A percentile compares a stretch with the other conserved stretches of the same genome.
Conservation (phyloP, 768 basidiomycete genomes). For the Asterophora lycoperdoides region DNA sequence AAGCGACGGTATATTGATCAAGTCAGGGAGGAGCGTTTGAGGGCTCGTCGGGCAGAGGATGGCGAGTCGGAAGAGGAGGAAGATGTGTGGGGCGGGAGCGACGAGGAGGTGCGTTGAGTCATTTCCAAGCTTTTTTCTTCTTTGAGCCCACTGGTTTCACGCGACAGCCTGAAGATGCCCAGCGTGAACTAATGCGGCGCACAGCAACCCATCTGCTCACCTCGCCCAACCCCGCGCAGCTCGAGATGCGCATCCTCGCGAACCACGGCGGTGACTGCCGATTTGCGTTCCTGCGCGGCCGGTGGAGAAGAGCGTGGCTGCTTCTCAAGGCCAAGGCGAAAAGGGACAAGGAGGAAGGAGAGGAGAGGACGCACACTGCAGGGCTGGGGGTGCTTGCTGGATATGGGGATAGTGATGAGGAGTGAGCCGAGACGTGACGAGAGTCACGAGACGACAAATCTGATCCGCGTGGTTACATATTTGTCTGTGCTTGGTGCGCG, state of each 20-base stretch:
- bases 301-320: slow-evolving; percentile 68
- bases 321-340: slow-evolving; percentile 45
- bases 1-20: slow-evolving; percentile 57
- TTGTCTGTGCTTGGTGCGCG: too few relatives aligned
- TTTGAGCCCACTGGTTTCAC: not conserved
- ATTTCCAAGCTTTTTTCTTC: not conserved
- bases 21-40: slow-evolving; percentile 61
- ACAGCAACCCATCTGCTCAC: slow-evolving; percentile 66
- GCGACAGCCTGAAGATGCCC: slow-evolving; percentile 52
- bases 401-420: slow-evolving; percentile 55
- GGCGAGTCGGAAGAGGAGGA: slow-evolving; percentile 25
- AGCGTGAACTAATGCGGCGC: slow-evolving; percentile 64
- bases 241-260: slow-evolving; percentile 86
- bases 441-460: too few relatives aligned
- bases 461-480: too few relatives aligned
- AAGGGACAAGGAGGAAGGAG: slow-evolving; percentile 23
- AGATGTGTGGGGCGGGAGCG: slow-evolving; percentile 60
- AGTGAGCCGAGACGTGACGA: slow-evolving; percentile 54
- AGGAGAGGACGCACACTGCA: slow-evolving; percentile 14
- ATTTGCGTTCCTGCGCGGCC: slow-evolving; percentile 78
- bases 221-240: slow-evolving; percentile 73
- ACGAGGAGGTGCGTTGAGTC: slow-evolving; percentile 56
- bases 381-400: slow-evolving; percentile 52
- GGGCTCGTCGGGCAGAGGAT: slow-evolving; percentile 47
- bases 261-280: slow-evolving; percentile 76